phyloP scores from a whole-genome alignment of 305 asterid genomes.

The Fraxinus paxiana region DNA sequence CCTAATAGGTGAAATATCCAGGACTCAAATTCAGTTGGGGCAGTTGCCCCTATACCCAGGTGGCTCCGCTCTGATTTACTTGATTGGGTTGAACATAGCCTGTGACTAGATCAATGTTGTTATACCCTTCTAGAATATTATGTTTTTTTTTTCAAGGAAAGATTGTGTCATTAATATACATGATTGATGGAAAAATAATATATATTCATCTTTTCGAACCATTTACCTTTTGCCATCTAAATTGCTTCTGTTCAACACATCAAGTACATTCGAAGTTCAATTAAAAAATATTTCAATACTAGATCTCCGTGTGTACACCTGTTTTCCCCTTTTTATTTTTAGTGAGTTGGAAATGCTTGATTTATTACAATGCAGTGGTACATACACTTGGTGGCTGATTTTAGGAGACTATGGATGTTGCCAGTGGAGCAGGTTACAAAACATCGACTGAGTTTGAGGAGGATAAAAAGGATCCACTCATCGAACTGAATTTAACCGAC shows the following conservation, averaged over 20 bases:
- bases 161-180: not conserved
- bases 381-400: not conserved
- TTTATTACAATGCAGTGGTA: not conserved
- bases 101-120: not conserved
- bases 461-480: conserved; percentile 47
- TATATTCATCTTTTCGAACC: too few species aligned
- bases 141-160: not conserved
- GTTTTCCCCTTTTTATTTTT: not conserved
- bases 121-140: not conserved
- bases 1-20: not conserved
- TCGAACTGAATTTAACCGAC: conserved; percentile 43
- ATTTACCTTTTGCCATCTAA: not conserved
- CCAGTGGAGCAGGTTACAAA: conserved; percentile 26
- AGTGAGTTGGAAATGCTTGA: not conserved
- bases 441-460: conserved; percentile 45
- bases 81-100: not conserved
- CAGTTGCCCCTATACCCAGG: not conserved
- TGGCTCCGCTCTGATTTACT: not conserved
- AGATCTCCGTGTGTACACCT: not conserved
- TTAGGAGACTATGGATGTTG: conserved; percentile 25
- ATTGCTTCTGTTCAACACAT: not conserved
- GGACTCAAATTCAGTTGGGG: not conserved
- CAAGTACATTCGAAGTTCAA: not conserved
- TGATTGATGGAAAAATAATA: not conserved
- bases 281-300: not conserved